Evolutionary conservation across 23 red algal species (phyloP), one percentile per base, ranked within the genome.

Genomic region (Pyropia haitanensis): DNA sequence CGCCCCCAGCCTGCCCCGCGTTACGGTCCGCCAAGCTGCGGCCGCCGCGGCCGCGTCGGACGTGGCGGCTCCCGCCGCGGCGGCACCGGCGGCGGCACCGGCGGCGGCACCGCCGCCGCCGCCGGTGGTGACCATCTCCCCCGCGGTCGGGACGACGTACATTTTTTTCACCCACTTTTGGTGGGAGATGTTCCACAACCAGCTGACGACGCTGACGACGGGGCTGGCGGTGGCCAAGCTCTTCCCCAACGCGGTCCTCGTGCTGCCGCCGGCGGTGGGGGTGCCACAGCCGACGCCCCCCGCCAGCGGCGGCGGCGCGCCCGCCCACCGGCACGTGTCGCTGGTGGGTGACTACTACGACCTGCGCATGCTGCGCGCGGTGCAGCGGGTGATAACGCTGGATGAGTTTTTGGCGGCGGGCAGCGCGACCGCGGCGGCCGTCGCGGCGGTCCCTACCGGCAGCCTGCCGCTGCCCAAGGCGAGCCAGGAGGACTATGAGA

Each of bases 181-280:
- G 79, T 84, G 79, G 79, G 79, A 84, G 68, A 73, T 70, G 32
- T 13, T 58, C 12, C 68, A 84, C 65, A 68, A 84, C 60, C 79
- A 84, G 60, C 25, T 84, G 58, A 84, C 79, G 17, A 74, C 79
- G 10, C 23, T 72, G 19, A 61, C 62, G 26, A 74, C 79, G 23
- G 31, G 72, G 49, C 49, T 84, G 26, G 56, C 79, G 8, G 25
- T 84, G 23, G 79, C 67, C 34, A 53, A 65, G 23, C 39, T 46
- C 1, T 46, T 46, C 10, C 39, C 39, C 39, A 84, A 84, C 25
- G 53, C 79, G 14, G 18, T 84, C 12, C 61, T 70, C 15, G 79
- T 84, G 22, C 34, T 84, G 14, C 79, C 79, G 29, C 29, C 65
- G 14, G 39, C 39, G 2, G 39, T 46, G 39, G 39, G 39, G 8